phyloP scores from a whole-genome alignment of 345 rosid genomes.

The Populus pruinosa region DNA sequence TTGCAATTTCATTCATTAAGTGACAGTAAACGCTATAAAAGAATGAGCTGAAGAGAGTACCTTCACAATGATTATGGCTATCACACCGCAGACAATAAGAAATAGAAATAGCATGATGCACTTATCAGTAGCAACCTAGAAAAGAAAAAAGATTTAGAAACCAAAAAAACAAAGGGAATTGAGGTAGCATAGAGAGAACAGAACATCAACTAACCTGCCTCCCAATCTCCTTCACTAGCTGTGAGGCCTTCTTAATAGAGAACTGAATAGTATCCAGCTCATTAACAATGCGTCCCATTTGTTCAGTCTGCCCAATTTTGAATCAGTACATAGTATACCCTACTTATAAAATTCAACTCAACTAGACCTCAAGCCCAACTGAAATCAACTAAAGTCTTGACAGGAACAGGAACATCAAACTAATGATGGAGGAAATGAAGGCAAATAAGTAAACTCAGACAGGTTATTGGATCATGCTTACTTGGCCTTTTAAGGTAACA shows the following conservation, averaged over 20 bases:
- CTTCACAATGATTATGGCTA: constrained; percentile 94
- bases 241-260: constrained; percentile 96
- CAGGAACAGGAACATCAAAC: not conserved
- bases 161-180: not conserved
- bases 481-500: constrained; percentile 85
- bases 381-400: not conserved
- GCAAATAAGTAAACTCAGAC: not conserved
- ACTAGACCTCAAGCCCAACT: not conserved
- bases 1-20: not conserved
- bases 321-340: constrained; percentile 16
- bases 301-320: constrained; percentile 70
- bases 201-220: constrained; percentile 64
- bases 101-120: constrained; percentile 91
- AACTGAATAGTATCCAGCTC: constrained; percentile 97
- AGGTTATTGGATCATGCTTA: constrained; percentile 28
- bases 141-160: not conserved
- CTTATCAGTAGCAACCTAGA: constrained; percentile 98
- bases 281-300: constrained; percentile 97
- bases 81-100: constrained; percentile 88
- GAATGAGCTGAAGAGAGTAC: constrained; percentile 34
- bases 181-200: constrained; percentile 1
- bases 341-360: not conserved
- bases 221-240: constrained; percentile 97
- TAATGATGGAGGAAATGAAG: not conserved
- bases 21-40: not conserved